Percentiles rank a stretch among this genome's conserved stretches.
phyloP scores from a whole-genome alignment of 345 rosid species.

The Microcos paniculata region DNA sequence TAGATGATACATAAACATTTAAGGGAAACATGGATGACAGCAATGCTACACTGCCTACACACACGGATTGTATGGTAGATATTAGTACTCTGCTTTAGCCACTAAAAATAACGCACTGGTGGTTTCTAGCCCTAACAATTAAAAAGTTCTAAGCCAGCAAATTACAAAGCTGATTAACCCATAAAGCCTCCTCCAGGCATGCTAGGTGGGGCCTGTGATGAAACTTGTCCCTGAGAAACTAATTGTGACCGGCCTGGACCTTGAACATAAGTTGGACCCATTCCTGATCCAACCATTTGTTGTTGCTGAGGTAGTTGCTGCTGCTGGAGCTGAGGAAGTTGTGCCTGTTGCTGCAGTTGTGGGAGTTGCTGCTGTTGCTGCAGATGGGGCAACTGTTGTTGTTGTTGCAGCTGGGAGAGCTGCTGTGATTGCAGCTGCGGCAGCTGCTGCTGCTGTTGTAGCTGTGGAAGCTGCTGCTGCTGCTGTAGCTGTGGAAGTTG shows the following conservation, averaged over 20 bases:
- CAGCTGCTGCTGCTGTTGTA: conserved; percentile 38
- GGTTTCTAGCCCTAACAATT: not conserved
- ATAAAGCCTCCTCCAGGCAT: conserved; percentile 75
- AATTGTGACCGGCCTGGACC: conserved; percentile 61
- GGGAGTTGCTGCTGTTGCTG: conserved; percentile 26
- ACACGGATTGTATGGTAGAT: not conserved
- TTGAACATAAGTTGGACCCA: conserved; percentile 76
- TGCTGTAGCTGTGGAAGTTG: conserved; percentile 24
- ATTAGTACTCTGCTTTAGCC: not conserved
- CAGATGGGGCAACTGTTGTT: conserved; percentile 15
- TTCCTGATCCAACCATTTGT: conserved; percentile 72
- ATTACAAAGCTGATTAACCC: conserved; percentile 23
- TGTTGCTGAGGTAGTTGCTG: conserved; percentile 49
- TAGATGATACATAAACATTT: not conserved
- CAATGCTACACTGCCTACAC: not conserved
- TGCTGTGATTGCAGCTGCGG: conserved; percentile 41
- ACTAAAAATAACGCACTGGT: not conserved
- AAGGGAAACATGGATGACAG: not conserved
- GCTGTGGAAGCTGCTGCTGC: conserved; percentile 26
- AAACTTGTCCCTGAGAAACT: conserved; percentile 63
- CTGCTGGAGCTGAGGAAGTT: conserved; percentile 35
- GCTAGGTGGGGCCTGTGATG: conserved; percentile 67
- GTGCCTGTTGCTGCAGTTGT: conserved; percentile 41
- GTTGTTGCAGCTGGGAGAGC: conserved; percentile 29
- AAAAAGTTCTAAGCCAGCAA: not conserved